phyloP scores from a whole-genome alignment of 23 red algal species.

The Chondrus crispus region DNA sequence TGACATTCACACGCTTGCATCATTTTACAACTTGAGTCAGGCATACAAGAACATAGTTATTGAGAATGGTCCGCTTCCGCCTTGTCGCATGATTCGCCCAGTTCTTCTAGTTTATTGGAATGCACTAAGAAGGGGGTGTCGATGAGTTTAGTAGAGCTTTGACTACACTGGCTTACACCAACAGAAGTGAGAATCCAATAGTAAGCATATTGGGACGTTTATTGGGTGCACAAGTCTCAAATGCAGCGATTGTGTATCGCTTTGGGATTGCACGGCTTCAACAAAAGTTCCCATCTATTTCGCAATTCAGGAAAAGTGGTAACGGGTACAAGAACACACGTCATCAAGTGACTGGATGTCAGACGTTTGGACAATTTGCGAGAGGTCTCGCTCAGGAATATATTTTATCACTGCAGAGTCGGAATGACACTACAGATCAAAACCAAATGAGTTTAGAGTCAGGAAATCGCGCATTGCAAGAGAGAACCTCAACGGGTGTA shows the following conservation, averaged over 20 bases:
- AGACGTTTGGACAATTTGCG: not conserved
- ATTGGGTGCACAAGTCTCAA: not conserved
- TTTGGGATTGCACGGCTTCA: too few relatives aligned
- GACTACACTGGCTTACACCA: not conserved
- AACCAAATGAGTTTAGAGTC: not conserved
- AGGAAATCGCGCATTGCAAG: not conserved
- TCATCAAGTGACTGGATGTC: not conserved
- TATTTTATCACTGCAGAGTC: not conserved
- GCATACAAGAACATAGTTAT: not conserved
- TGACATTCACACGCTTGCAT: not conserved
- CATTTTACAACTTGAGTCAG: not conserved
- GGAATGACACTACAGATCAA: not conserved
- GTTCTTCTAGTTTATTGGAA: not conserved
- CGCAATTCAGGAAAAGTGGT: too few relatives aligned
- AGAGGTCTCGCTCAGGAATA: not conserved
- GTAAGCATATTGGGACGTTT: not conserved
- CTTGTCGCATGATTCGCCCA: not conserved
- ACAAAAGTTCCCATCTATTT: too few relatives aligned
- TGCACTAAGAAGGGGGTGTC: not conserved
- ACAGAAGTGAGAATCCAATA: conserved; percentile 1
- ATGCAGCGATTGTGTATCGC: not conserved
- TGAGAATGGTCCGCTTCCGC: not conserved
- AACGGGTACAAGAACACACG: not conserved
- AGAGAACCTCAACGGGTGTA: not conserved
- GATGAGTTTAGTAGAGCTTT: conserved; percentile 13